Evolutionary conservation across 192 early-diverging fungal species (phyloP).

Genomic region (Coemansia sp.): DNA sequence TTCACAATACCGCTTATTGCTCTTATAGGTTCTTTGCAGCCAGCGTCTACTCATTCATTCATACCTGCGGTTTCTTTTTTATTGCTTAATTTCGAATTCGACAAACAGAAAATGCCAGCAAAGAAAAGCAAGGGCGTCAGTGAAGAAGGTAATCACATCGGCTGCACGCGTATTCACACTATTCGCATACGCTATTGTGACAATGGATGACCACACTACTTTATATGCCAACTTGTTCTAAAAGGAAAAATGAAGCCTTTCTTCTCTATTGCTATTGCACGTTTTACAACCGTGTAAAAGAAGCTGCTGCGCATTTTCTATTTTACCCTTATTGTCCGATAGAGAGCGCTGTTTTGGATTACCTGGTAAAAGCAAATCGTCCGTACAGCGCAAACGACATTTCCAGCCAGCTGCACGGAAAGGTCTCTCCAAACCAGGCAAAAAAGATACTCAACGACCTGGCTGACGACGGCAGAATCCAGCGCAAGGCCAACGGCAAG

Average conservation of each 20-base stretch:
- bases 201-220: not conserved
- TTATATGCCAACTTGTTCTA: not conserved
- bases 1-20: not conserved
- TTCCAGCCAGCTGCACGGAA: slow-evolving; percentile 53
- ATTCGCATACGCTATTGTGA: not conserved
- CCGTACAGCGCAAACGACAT: slow-evolving; percentile 55
- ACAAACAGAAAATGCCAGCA: slow-evolving; percentile 30
- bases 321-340: not conserved
- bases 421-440: slow-evolving; percentile 36
- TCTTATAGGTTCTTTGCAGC: not conserved
- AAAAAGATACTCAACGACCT: slow-evolving; percentile 51
- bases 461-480: slow-evolving; percentile 34
- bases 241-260: too few species aligned
- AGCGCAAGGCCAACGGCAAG: slow-evolving; percentile 47
- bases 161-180: not conserved
- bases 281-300: not conserved
- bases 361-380: slow-evolving; percentile 40
- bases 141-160: slow-evolving; percentile 27
- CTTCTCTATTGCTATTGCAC: not conserved
- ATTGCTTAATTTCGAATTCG: not conserved
- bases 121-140: slow-evolving; percentile 36
- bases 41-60: not conserved
- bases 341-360: slow-evolving; percentile 39
- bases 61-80: not conserved
- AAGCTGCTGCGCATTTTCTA: not conserved